phyloP scores from a whole-genome alignment of 2,329 filamentous ascomycete genomes.

The Claviceps capensis region DNA sequence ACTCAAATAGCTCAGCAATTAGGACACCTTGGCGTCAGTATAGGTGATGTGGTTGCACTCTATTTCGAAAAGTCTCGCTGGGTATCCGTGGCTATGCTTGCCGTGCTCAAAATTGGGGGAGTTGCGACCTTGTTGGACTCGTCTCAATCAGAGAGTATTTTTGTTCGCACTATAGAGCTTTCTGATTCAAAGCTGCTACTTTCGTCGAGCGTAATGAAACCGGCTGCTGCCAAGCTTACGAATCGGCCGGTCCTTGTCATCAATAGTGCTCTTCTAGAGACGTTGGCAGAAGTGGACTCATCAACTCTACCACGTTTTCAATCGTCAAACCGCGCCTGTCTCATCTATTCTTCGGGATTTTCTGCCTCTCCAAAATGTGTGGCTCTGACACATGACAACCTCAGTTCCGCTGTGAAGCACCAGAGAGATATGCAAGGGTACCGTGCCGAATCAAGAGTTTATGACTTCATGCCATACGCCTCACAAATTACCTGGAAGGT shows the following conservation, averaged over 20 bases:
- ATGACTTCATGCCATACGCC: constrained; percentile 4
- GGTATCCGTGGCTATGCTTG: constrained; percentile 13
- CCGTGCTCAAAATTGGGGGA: constrained; percentile 14
- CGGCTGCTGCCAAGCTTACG: not conserved
- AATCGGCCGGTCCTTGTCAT: not conserved
- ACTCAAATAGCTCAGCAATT: constrained; percentile 9
- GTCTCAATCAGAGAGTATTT: not conserved
- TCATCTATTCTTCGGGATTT: not conserved
- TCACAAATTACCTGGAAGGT: constrained; percentile 1
- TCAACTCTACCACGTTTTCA: not conserved
- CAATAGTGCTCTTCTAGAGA: not conserved
- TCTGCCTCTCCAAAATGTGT: not conserved
- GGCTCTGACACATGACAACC: constrained; percentile 1
- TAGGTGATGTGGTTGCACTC: constrained; percentile 10
- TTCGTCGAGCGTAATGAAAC: not conserved
- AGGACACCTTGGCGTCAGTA: not conserved
- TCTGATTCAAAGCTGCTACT: not conserved
- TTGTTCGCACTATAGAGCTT: not conserved
- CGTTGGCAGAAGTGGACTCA: not conserved
- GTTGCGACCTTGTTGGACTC: constrained; percentile 10
- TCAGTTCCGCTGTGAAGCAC: constrained; percentile 2
- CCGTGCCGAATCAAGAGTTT: constrained; percentile 3
- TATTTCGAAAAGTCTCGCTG: constrained; percentile 14
- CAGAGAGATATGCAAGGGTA: constrained; percentile 2
- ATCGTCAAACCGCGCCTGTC: not conserved